Base-by-base conservation (phyloP, 2,329 filamentous ascomycete genomes). In the Epichloe gansuensis region DNA sequence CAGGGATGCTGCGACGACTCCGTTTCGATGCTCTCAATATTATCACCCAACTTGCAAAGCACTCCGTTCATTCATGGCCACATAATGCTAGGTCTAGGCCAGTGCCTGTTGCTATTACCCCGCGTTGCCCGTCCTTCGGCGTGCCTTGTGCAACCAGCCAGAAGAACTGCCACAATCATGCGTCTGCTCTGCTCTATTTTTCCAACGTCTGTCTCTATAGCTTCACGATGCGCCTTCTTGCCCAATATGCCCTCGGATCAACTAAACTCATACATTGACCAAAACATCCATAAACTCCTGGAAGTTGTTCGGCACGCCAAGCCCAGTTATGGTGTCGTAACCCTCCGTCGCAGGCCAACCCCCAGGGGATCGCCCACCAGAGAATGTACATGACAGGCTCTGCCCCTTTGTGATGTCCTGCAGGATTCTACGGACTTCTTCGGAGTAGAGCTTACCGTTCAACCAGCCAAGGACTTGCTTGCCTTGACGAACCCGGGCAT, bases 391-490 rank as follows among this genome's bases (percentile, higher is more conserved):
- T 3, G 69, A 68, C 11, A 58, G 53, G 51, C 70, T 74, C 47
- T 61, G 55, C 0, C 74, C 74, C 0, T 53, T 54, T 0, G 64
- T 67, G 3, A 75, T 66, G 47, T 78, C 75, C 53, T 63, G 61
- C 21, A 77, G 58, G 6, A 66, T 64, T 0, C 48, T 55, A 38
- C 63, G 63, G 23, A 74, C 68, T 49, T 62, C 53, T 1, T 57
- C 46, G 3, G 66, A 66, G 57, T 79, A 78, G 27, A 79, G 61
- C 41, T 62, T 56, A 31, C 71, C 69, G 56, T 80, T 81, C 38
- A 80, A 63, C 66, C 75, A 82, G 0, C 78, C 79, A 8, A 80
- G 61, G 1, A 70, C 63, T 5, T 63, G 60, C 68, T 75, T 77
- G 4, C 74, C 74, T 2, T 62, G 64, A 2, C 71, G 64, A 46